Base-by-base conservation (phyloP, 352 stramenopile genomes). In the Pythium brassicae region DNA sequence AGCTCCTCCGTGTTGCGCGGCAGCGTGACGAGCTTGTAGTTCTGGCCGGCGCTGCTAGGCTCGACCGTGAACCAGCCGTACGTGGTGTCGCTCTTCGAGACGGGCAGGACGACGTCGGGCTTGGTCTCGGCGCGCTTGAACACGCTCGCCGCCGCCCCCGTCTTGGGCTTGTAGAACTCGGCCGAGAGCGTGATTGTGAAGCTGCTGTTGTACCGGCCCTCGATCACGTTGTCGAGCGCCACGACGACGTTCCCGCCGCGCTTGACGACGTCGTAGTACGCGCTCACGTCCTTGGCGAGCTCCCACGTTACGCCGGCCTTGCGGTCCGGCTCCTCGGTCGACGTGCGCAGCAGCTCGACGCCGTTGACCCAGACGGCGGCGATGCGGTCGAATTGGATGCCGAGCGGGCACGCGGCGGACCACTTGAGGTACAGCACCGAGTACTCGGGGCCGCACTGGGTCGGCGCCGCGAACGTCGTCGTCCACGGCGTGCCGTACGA, bases 11-110 rank as follows among this genome's bases (percentile, higher is more conserved):
- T 81, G 65, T 87, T 89, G 40, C 57, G 54, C 12, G 79, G 79
- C 23, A 89, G 25, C 14, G 64, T 59, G n/a, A 87, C 77, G 27
- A 78, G 49, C 20, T 64, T 63, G 55, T 66, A 61, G 27, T 77
- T 83, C 34, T 26, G 55, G n/a, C 68, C 71, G 27, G 47, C 42
- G 44, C 63, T 72, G 20, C 44, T 71, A 4, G 79, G 75, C 61
- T 87, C 68, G 56, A 84, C 75, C 3, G 63, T 72, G 52, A 89
- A 89, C 79, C 77, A 89, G 7, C 77, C 75, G 48, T 87, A 87
- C 11, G 68, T 73, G 14, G 61, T 71, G 35, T 15, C 62, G 55
- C 65, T 77, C 49, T 74, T 83, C 35, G 64, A 82, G 27, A 87
- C 35, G 0, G 68, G 73, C 8, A 83, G 11, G 22, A 89, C 55